These are phyloP conservation scores for Ruellia speciosa DNA, from an alignment of 305 asterid genomes.

Conservation along the genomic window DNA sequence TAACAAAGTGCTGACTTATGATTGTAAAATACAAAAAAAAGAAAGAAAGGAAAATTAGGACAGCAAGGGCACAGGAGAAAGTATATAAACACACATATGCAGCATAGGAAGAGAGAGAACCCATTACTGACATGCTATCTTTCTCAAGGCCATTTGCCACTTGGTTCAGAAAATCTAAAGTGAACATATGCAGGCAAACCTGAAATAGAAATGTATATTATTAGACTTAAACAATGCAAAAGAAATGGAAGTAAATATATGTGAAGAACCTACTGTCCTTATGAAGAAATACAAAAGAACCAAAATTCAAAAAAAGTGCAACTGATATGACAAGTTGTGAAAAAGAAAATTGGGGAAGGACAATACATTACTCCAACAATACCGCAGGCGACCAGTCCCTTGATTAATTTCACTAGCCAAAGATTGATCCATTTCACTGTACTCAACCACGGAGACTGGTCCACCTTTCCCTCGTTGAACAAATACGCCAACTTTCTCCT, in stretches of 20 bases:
- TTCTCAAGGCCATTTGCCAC: conserved; percentile 94
- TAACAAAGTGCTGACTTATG: too few species aligned
- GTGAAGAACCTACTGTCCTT: neutral
- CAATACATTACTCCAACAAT: conserved; percentile 93
- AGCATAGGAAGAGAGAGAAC: conserved; percentile 1
- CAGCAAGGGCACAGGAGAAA: too few species aligned
- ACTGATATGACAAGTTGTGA: neutral
- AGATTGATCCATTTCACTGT: conserved; percentile 47
- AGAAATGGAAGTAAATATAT: neutral
- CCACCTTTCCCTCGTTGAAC: conserved; percentile 92
- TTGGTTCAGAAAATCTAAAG: conserved; percentile 87
- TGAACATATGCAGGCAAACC: conserved; percentile 97
- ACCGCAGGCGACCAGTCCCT: conserved; percentile 93
- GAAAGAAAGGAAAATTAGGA: too few species aligned
- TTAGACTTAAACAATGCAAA: conserved; percentile 10
- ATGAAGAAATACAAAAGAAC: neutral
- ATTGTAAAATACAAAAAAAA: too few species aligned
- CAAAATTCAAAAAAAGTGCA: neutral
- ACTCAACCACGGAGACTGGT: conserved; percentile 90
- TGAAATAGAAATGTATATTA: conserved; percentile 27
- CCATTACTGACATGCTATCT: conserved; percentile 78
- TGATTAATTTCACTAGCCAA: conserved; percentile 35
- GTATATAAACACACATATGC: too few species aligned
- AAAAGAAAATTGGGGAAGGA: conserved; percentile 13
- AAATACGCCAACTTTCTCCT: conserved; percentile 97